phyloP scores from a whole-genome alignment of 2,329 filamentous ascomycete genomes.

The Botrytis byssoidea region DNA sequence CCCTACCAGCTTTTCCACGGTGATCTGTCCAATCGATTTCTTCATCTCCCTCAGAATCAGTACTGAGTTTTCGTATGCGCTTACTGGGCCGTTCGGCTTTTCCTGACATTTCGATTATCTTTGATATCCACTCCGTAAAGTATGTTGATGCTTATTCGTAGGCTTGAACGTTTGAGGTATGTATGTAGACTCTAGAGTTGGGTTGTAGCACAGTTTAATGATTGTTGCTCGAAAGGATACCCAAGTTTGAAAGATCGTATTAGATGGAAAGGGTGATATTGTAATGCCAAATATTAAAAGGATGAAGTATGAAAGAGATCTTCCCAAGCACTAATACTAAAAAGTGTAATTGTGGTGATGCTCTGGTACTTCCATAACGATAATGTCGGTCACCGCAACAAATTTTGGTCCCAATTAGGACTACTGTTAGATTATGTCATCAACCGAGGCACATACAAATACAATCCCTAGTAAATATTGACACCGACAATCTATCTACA shows the following conservation, averaged over 20 bases:
- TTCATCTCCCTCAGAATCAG: slow-evolving; percentile 35
- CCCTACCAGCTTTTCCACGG: slow-evolving; percentile 26
- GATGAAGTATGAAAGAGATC: not conserved
- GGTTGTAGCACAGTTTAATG: slow-evolving; percentile 10
- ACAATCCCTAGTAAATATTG: not conserved
- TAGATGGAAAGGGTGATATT: not conserved
- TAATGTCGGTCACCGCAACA: not conserved
- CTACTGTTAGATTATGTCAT: slow-evolving; percentile 26
- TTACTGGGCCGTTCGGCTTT: slow-evolving; percentile 33
- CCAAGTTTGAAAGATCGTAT: not conserved
- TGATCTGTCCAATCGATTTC: slow-evolving; percentile 29
- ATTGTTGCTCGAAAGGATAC: not conserved
- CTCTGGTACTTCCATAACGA: slow-evolving; percentile 10
- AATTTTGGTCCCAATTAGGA: slow-evolving; percentile 5
- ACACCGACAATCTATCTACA: slow-evolving; percentile 16
- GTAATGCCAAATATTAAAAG: not conserved
- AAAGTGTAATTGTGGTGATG: not conserved
- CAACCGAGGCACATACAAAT: slow-evolving; percentile 22
- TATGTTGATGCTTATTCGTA: slow-evolving; percentile 1
- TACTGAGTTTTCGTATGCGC: slow-evolving; percentile 34
- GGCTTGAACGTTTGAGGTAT: slow-evolving; percentile 2
- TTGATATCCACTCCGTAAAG: slow-evolving; percentile 12
- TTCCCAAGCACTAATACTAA: not conserved
- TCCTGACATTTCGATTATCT: slow-evolving; percentile 29
- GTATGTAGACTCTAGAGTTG: slow-evolving; percentile 7